Base-by-base conservation (phyloP, 2,329 filamentous ascomycete species). In the Aspergillus neoniger region DNA sequence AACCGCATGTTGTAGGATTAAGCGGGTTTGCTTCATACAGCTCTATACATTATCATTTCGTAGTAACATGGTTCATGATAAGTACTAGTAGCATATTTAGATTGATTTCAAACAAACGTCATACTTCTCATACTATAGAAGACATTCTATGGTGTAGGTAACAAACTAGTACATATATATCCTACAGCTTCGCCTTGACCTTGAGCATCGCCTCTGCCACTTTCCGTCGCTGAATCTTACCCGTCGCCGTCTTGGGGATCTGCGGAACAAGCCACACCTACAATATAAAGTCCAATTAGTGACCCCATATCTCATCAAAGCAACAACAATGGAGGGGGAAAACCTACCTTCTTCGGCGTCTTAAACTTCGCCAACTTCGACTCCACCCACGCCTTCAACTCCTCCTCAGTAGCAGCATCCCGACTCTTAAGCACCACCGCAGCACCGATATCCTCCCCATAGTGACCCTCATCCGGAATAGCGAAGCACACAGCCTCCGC, bases 161-260 rank as follows among this genome's bases (percentile, higher is more conserved):
- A 3, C 12, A 50, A 30, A 1, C 25, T 14, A n/a, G 6, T 3
- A 32, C 7, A 17, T 6, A 50, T 12, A 50, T 15, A 25, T 14
- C 1, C 61, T 80, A 85, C 66, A 85, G 75, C 72, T 85, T 86
- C 14, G 84, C 76, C 69, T 80, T 82, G 4, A 78, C 75, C 59
- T 77, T 76, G 59, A 88, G 81, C 90, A 96, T 94, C 30, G 86
- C 86, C 76, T 94, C 91, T 14, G 91, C 91, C n/a, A 96, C 91
- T 70, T 93, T 91, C 63, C 91, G 85, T 63, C 91, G 82, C 78
- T 96, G 91, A 61, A 96, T 90, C 82, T 96, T 96, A 58, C 91
- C 91, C 5, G 91, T 96, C n/a, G 91, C 91, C 4, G 92, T 94
- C 83, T 96, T 96, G 64, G 91, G 91, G 87, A 96, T 96, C 65